These are phyloP conservation scores for Oryza nivara DNA, from an alignment of 176 grass and related monocot genomes.

Conservation along the genomic window DNA sequence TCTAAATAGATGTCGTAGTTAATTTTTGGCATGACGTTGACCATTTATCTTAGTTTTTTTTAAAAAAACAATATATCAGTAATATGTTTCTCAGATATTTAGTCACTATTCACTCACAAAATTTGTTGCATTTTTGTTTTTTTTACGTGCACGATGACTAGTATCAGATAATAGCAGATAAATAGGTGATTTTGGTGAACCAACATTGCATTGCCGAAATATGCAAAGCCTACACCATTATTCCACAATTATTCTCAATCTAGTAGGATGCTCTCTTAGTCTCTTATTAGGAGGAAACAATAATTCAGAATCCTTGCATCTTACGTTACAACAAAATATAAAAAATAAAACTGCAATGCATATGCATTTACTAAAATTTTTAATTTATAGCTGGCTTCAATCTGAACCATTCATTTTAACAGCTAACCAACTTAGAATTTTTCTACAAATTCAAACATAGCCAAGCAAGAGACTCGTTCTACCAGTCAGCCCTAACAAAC, in stretches of 20 bases:
- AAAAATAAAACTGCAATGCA: background rate
- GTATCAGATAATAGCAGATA: too few relatives aligned
- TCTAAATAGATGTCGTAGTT: too few relatives aligned
- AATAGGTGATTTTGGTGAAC: too few relatives aligned
- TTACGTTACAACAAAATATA: background rate
- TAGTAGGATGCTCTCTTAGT: background rate
- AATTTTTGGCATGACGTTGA: too few relatives aligned
- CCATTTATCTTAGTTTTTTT: too few relatives aligned
- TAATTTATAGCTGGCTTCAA: background rate
- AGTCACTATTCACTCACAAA: too few relatives aligned
- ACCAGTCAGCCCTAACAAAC: constrained; percentile 30
- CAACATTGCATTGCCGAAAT: background rate
- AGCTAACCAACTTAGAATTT: background rate
- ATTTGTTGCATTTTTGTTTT: too few relatives aligned
- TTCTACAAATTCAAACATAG: background rate
- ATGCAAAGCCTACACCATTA: background rate
- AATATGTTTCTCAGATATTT: too few relatives aligned
- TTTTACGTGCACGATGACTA: too few relatives aligned
- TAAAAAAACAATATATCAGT: too few relatives aligned
- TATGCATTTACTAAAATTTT: background rate
- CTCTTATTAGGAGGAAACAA: background rate
- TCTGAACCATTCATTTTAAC: background rate
- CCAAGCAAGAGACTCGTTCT: constrained; percentile 35
- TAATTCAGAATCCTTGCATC: background rate
- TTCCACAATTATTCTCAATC: background rate